Evolutionary conservation across 805 yeast species (phyloP).

Genomic region (Blastobotrys robertii): DNA sequence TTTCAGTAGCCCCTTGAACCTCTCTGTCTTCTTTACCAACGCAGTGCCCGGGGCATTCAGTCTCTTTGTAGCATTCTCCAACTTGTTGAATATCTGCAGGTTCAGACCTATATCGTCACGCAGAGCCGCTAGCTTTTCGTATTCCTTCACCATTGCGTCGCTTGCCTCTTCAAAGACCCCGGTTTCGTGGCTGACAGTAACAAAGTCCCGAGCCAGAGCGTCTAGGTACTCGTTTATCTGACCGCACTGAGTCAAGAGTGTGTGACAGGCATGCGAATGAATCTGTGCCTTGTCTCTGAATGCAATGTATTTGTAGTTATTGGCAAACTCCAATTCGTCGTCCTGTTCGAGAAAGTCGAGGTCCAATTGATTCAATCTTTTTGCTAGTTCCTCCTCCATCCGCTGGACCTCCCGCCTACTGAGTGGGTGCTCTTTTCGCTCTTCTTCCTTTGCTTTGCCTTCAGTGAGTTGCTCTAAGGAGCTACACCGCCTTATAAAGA

Average conservation of each 20-base stretch:
- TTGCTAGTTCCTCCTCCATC: slow-evolving; percentile 22
- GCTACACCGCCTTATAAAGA: slow-evolving; percentile 14
- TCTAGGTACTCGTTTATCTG: slow-evolving; percentile 37
- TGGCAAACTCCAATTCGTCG: slow-evolving; percentile 30
- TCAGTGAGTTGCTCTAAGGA: slow-evolving; percentile 6
- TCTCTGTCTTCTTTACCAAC: slow-evolving; percentile 44
- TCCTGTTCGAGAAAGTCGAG: slow-evolving; percentile 34
- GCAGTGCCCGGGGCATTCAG: slow-evolving; percentile 64
- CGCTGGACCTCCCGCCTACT: slow-evolving; percentile 29
- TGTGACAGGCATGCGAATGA: slow-evolving; percentile 19
- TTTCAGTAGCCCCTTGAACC: slow-evolving; percentile 43
- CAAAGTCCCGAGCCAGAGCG: slow-evolving; percentile 41
- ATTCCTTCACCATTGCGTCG: slow-evolving; percentile 38
- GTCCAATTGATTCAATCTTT: slow-evolving; percentile 27
- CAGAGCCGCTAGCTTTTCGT: slow-evolving; percentile 34
- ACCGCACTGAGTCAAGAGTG: slow-evolving; percentile 39
- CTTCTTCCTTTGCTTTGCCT: slow-evolving; percentile 1
- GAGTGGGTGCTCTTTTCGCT: slow-evolving; percentile 27
- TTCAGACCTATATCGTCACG: slow-evolving; percentile 37
- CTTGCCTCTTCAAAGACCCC: slow-evolving; percentile 52
- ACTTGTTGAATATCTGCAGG: slow-evolving; percentile 53
- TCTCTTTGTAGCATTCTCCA: slow-evolving; percentile 59
- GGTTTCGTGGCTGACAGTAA: slow-evolving; percentile 53
- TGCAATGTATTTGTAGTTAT: slow-evolving; percentile 23
- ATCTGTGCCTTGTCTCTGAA: slow-evolving; percentile 27